These are phyloP conservation scores for Boletus rubropictus DNA, from an alignment of 768 basidiomycete genomes.

Conservation along the genomic window DNA sequence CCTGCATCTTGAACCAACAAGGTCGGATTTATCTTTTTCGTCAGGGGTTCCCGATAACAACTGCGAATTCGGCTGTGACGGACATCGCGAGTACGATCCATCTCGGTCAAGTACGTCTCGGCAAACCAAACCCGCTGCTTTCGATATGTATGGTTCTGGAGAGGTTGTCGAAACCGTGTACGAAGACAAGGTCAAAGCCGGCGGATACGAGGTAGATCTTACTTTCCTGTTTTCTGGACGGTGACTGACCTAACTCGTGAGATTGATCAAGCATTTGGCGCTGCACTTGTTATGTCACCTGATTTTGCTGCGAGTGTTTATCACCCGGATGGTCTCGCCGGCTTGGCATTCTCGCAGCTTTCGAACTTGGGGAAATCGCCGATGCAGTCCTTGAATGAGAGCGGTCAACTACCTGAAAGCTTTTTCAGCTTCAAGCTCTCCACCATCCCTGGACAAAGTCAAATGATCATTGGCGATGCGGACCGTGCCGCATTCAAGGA, in stretches of 20 bases:
- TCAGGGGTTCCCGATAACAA: slow-evolving; percentile 30
- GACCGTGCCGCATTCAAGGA: slow-evolving; percentile 46
- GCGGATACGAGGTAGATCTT: slow-evolving; percentile 25
- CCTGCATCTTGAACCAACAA: neutral
- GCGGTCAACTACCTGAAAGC: slow-evolving; percentile 10
- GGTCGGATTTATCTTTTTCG: neutral
- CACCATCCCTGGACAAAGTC: slow-evolving; percentile 12
- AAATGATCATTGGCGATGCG: slow-evolving; percentile 26
- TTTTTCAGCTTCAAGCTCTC: slow-evolving; percentile 46
- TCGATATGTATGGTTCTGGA: slow-evolving; percentile 37
- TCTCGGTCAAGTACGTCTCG: slow-evolving; percentile 22
- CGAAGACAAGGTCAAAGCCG: slow-evolving; percentile 34
- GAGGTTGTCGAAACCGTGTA: slow-evolving; percentile 28
- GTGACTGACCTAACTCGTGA: slow-evolving; percentile 5
- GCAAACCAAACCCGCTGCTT: slow-evolving; percentile 11
- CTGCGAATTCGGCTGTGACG: slow-evolving; percentile 24
- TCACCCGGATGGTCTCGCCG: slow-evolving; percentile 35
- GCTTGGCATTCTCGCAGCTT: slow-evolving; percentile 36
- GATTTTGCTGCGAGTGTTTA: neutral
- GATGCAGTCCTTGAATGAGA: slow-evolving; percentile 38
- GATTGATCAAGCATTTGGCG: slow-evolving; percentile 32
- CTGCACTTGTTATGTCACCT: neutral
- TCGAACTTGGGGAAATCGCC: slow-evolving; percentile 32
- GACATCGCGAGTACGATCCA: slow-evolving; percentile 27
- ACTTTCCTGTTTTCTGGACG: neutral